Evolutionary conservation across 2,329 filamentous ascomycete genomes (phyloP).

Genomic region (Stachybotrys echinatus): DNA sequence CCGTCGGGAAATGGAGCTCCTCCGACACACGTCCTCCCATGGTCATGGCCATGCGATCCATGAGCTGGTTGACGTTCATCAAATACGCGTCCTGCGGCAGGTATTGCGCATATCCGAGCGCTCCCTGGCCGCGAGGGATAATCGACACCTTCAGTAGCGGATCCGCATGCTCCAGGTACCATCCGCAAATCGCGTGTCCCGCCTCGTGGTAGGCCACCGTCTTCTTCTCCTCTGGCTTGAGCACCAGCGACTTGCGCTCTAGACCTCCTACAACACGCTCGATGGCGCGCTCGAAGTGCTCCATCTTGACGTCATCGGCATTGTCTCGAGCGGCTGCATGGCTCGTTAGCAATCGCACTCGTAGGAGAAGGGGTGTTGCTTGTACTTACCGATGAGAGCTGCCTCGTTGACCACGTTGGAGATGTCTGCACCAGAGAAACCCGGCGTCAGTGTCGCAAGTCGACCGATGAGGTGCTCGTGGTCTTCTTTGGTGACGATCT

Average conservation of each 20-base stretch:
- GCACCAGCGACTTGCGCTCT: conserved; percentile 94
- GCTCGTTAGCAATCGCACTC: not conserved
- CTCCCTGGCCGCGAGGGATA: conserved; percentile 90
- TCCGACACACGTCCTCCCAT: conserved; percentile 92
- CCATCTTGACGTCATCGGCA: conserved; percentile 77
- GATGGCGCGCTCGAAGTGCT: conserved; percentile 94
- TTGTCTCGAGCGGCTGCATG: conserved; percentile 71
- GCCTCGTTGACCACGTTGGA: conserved; percentile 98
- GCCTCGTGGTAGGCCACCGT: conserved; percentile 98
- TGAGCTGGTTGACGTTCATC: conserved; percentile 91
- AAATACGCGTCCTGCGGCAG: conserved; percentile 92
- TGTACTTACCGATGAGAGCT: conserved; percentile 77
- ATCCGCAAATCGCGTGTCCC: conserved; percentile 95
- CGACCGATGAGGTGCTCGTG: conserved; percentile 82
- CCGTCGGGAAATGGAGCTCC: conserved; percentile 93
- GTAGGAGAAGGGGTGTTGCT: conserved; percentile 18
- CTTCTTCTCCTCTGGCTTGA: conserved; percentile 89
- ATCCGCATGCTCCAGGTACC: conserved; percentile 96
- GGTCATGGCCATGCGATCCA: conserved; percentile 99
- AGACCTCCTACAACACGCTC: conserved; percentile 94
- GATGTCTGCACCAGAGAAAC: conserved; percentile 96
- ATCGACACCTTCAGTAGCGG: conserved; percentile 97
- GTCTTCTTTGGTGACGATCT: conserved; percentile 91
- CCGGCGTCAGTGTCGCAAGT: conserved; percentile 86
- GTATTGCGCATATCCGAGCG: conserved; percentile 94